Percentiles rank a stretch among this genome's conserved stretches.
Evolutionary conservation across 1,139 yeast genomes (phyloP).

Genomic region (Meyerozyma carpophila): DNA sequence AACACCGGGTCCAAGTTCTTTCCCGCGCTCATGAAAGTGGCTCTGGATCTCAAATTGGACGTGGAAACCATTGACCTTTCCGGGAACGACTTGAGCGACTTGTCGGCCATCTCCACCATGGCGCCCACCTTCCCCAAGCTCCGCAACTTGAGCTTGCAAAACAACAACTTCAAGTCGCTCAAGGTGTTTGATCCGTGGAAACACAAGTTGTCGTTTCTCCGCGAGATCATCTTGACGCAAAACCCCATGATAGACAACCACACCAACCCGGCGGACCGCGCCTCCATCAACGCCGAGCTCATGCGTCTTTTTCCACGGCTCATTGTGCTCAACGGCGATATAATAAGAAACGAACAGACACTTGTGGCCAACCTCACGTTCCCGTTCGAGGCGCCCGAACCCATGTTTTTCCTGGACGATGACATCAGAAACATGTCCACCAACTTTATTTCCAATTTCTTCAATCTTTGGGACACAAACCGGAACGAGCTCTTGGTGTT

Average conservation of each 20-base stretch:
- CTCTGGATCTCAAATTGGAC: constrained; percentile 45
- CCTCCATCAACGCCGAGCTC: constrained; percentile 56
- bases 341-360: constrained; percentile 67
- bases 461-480: constrained; percentile 77
- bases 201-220: constrained; percentile 62
- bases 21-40: constrained; percentile 86
- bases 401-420: constrained; percentile 74
- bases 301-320: constrained; percentile 73
- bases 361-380: constrained; percentile 47
- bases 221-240: constrained; percentile 71
- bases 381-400: constrained; percentile 44
- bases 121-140: constrained; percentile 72
- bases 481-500: constrained; percentile 64
- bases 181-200: constrained; percentile 71
- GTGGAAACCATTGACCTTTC: constrained; percentile 78
- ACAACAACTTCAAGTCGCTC: constrained; percentile 59
- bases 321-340: constrained; percentile 70
- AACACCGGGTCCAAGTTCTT: constrained; percentile 72
- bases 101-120: constrained; percentile 56
- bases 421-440: constrained; percentile 68
- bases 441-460: constrained; percentile 67
- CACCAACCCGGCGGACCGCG: constrained; percentile 26
- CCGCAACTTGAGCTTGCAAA: constrained; percentile 72
- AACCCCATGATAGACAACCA: constrained; percentile 59
- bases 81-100: constrained; percentile 60